phyloP scores from a whole-genome alignment of 345 rosid species.

The Moricandia moricandioides region DNA sequence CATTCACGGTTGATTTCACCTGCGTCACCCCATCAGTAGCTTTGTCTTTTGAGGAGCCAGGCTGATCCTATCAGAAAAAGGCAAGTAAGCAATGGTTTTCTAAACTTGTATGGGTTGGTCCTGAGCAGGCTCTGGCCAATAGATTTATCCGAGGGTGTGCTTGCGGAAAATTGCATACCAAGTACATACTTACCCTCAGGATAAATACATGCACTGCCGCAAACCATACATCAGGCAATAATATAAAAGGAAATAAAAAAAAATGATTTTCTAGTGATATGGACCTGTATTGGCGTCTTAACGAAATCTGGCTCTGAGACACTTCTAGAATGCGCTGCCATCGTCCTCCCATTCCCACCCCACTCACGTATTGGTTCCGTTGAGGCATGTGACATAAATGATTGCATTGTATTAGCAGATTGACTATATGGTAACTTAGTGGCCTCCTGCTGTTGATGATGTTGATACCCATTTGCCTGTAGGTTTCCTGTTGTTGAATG shows the following conservation, averaged over 20 bases:
- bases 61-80: conserved; percentile 43
- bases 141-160: not conserved
- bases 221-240: not conserved
- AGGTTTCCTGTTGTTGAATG: conserved; percentile 39
- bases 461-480: conserved; percentile 39
- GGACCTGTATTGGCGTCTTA: conserved; percentile 52
- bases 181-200: not conserved
- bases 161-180: not conserved
- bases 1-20: conserved; percentile 48
- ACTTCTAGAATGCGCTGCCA: conserved; percentile 50
- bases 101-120: not conserved
- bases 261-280: conserved; percentile 16
- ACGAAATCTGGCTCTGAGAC: conserved; percentile 70
- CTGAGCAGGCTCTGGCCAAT: not conserved
- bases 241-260: not conserved
- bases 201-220: not conserved
- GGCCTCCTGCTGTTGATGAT: conserved; percentile 33
- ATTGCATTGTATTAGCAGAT: conserved; percentile 50
- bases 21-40: conserved; percentile 48
- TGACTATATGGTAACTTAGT: conserved; percentile 48
- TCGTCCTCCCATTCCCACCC: conserved; percentile 39
- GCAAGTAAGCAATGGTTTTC: conserved; percentile 15
- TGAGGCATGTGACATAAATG: conserved; percentile 50
- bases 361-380: conserved; percentile 55
- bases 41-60: conserved; percentile 54